These are phyloP conservation scores for Talaromyces adpressus DNA, from an alignment of 495 filamentous ascomycete species.

Conservation along the genomic window DNA sequence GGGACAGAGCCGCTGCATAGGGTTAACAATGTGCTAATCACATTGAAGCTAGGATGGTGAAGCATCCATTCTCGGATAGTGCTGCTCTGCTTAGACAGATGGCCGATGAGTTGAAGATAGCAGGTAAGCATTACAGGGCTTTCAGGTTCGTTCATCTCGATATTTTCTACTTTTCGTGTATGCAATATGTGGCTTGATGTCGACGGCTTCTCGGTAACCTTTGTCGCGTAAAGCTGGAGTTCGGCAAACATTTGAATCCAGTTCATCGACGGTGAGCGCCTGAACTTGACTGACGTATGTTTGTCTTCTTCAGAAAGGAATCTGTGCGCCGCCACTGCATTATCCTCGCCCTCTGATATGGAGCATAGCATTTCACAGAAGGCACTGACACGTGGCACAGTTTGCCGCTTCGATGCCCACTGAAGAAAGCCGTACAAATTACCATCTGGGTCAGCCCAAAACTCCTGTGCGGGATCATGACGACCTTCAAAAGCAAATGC, in stretches of 20 bases:
- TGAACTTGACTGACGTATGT: slow-evolving; percentile 64
- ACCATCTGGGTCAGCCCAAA: slow-evolving; percentile 84
- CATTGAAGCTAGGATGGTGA: slow-evolving; percentile 50
- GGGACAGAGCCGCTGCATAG: slow-evolving; percentile 64
- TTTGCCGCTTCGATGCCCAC: slow-evolving; percentile 88
- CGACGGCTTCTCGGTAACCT: slow-evolving; percentile 58
- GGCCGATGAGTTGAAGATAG: slow-evolving; percentile 79
- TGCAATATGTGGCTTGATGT: slow-evolving; percentile 50
- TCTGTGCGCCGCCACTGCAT: slow-evolving; percentile 71
- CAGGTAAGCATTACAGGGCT: slow-evolving; percentile 87
- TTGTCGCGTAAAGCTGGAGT: slow-evolving; percentile 64
- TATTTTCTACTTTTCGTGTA: slow-evolving; percentile 57
- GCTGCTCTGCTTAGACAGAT: slow-evolving; percentile 62
- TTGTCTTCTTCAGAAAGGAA: slow-evolving; percentile 85
- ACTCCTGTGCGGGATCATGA: slow-evolving; percentile 72
- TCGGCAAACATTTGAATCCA: slow-evolving; percentile 93
- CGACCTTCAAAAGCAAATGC: slow-evolving; percentile 84
- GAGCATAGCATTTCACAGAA: slow-evolving; percentile 94
- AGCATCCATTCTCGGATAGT: slow-evolving; percentile 63
- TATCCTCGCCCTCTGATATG: slow-evolving; percentile 71
- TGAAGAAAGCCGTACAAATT: slow-evolving; percentile 89
- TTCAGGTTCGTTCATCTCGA: slow-evolving; percentile 70
- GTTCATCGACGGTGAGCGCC: slow-evolving; percentile 70
- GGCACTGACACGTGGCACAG: slow-evolving; percentile 85
- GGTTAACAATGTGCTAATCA: slow-evolving; percentile 60